Evolutionary conservation across 345 rosid genomes (phyloP), one percentile per base, ranked within the genome.

Genomic region (Tarenaya hassleriana): DNA sequence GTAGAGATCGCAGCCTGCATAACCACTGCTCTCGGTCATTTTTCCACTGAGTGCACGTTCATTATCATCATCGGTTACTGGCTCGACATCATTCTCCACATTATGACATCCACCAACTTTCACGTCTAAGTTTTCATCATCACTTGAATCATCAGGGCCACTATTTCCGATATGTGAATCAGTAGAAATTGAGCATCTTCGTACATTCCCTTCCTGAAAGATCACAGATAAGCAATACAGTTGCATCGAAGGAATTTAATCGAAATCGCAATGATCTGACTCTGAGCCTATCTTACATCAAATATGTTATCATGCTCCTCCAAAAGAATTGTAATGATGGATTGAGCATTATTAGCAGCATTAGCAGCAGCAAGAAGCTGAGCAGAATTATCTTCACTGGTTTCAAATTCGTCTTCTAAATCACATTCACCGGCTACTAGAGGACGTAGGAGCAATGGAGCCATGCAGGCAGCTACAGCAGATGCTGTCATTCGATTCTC

Each of bases 391-490:
- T 88, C 97, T 51, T 86, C 95, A 65, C 75, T 76, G 16, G 64
- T 44, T 65, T 92, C 97, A 60, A 84, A 88, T 35, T 85, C 95
- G 55, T 92, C 91, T 50, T 88, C 97, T 63, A 84, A 66, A 73
- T 88, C 98, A 63, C 98, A 92, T 77, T 88, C 94, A 69, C 96
- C 97, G 24, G 95, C 98, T 62, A 92, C 69, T 38, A 92, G 58
- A 60, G 98, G 97, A 34, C 91, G 98, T 76, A 92, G 57, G 41
- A 92, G 86, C 64, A 92, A 73, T 50, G 99, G 98, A 44, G 98
- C 97, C 98, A 88, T 92, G 90, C 98, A 92, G 65, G 97, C 97
- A 71, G 97, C 97, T 51, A 92, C 97, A 50, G 98, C 98, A 61
- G 95, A 83, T 66, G 95, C 72, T 69, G 75, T 81, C 97, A 88